Base-by-base conservation (phyloP, 371 early-diverging fungal species). In the Mucor mucedo region DNA sequence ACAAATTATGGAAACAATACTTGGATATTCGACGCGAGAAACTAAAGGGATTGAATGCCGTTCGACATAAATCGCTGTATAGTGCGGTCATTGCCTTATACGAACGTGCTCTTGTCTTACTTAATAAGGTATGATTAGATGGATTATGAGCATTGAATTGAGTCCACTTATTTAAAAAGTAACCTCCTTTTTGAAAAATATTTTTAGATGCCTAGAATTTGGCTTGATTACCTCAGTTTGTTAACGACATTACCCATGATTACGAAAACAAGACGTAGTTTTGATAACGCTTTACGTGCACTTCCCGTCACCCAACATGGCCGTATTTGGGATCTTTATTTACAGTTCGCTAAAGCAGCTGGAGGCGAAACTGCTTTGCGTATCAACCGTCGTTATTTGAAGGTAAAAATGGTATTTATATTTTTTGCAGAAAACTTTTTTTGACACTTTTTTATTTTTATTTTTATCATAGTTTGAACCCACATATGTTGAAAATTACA, bases 1-100 rank as follows among this genome's bases (percentile, higher is more conserved):
- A 96, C 80, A 97, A 96, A 73, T 82, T 99, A 13, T 99, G 98
- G 98, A 95, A 93, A 69, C 71, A 76, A 39, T 96, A 97, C 68
- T 73, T 97, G n/a, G 91, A 91, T 69, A 72, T 88, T 45, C 87
- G 95, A 49, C 73, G 79, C 35, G 73, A 81, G 32, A 79, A 75
- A 42, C 63, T 93, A 6, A 72, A 76, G 30, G 72, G 81, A 16
- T 54, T 74, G 42, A 71, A 90, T 66, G 75, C 88, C 61, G 70
- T 83, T 8, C 63, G 66, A 53, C 73, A 76, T 54, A 69, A 77
- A 58, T 78, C 76, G 4, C 91, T 87, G 52, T 93, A 88, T 76
- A 76, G 80, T 27, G 75, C 77, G 21, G 84, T 93, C 13, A 89
- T 88, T 69, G 73, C 81, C 64, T 87, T 89, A 61, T 98, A 90